A percentile compares a stretch with the other conserved stretches of the same genome.
phyloP scores from a whole-genome alignment of 1,284 basidiomycete species.

The Cryptococcus sp. region DNA sequence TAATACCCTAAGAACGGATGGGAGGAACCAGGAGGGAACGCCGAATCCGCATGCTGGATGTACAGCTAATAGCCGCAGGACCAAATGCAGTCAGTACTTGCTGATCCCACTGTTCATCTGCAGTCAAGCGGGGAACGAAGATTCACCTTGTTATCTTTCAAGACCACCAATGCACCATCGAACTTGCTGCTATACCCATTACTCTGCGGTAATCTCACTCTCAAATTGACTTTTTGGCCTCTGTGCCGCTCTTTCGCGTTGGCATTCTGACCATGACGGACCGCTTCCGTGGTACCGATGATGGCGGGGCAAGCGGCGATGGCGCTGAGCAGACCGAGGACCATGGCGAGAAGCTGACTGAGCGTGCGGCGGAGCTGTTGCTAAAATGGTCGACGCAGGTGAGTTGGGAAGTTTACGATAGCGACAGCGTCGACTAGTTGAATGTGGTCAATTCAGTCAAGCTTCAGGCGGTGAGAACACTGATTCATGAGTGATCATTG shows the following conservation, averaged over 20 bases:
- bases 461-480: no score
- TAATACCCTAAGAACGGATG: constrained; percentile 25
- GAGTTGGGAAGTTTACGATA: no score
- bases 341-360: constrained; percentile 9
- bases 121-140: background rate
- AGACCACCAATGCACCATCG: constrained; percentile 19
- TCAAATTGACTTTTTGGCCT: constrained; percentile 20
- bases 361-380: background rate
- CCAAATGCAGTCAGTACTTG: background rate
- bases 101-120: background rate
- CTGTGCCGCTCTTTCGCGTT: constrained; percentile 21
- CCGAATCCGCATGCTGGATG: constrained; percentile 16
- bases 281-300: constrained; percentile 24
- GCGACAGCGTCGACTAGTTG: no score
- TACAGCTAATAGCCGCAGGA: constrained; percentile 9
- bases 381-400: no score
- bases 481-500: no score
- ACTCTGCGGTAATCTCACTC: constrained; percentile 13
- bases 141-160: constrained; percentile 22
- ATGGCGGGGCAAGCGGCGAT: constrained; percentile 26
- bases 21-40: constrained; percentile 8
- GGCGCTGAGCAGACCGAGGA: constrained; percentile 21
- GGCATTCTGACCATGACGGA: constrained; percentile 22
- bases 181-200: constrained; percentile 16
- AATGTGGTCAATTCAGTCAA: no score